Base-by-base conservation (phyloP, 1,284 basidiomycete species). In the Stygiomarasmius scandens region DNA sequence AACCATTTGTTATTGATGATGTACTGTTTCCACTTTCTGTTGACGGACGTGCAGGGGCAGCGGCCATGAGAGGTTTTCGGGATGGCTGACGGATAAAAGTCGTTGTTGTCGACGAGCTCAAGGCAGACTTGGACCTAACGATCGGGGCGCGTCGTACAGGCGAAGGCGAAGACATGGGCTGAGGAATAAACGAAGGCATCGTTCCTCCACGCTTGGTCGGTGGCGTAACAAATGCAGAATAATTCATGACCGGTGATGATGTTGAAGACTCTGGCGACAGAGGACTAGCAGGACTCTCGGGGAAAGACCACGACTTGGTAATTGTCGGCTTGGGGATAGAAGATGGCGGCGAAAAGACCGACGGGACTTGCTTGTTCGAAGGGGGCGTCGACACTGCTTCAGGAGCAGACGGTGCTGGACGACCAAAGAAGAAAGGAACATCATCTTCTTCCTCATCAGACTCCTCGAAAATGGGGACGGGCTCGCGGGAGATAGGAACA, bases 81-180 rank as follows among this genome's bases (percentile, higher is more conserved):
- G 70, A 65, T 2, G 83, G 81, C 59, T 83, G 82, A 23, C 78
- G 83, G 57, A 84, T 80, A 65, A 82, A 85, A 12, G 80, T 82
- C 47, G 77, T 69, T 8, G 65, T 67, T 32, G 27, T 38, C 22
- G n/a, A n/a, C 22, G n/a, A n/a, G 11, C 32, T 27, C 49, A 51
- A 51, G 3, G 23, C 22, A 32, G 71, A 62, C 10, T 61, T 61
- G 9, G 62, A 49, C 60, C 67, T 77, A 60, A 58, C 60, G 58
- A 52, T 38, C 58, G 53, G 59, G 67, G 45, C 59, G 61, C 54
- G 61, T 52, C 67, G 72, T 50, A 67, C 69, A 19, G 69, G 75
- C 44, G 68, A 73, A n/a, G 79, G 78, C 1, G 78, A 78, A 10
- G 51, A 41, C 24, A 19, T 67, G 9, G 75, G 73, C 56, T 82